Percentiles rank a stretch among this genome's conserved stretches.
These are phyloP conservation scores for Chytridium lagenaria DNA, from an alignment of 371 early-diverging fungal genomes.

Conservation along the genomic window DNA sequence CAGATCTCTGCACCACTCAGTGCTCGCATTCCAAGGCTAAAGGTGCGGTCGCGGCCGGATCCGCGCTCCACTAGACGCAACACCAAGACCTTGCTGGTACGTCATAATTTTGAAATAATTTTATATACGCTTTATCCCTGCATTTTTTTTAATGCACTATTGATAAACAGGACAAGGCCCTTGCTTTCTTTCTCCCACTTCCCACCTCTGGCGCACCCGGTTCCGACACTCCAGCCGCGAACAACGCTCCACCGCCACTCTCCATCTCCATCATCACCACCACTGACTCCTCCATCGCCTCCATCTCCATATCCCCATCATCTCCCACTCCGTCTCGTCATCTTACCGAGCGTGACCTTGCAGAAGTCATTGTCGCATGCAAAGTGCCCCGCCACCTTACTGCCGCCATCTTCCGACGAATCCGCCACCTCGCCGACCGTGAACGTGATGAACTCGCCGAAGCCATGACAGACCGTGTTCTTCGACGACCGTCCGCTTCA, in stretches of 20 bases:
- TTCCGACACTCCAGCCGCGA: not conserved
- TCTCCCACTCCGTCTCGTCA: not conserved
- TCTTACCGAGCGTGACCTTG: constrained; percentile 39
- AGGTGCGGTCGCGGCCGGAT: too few species aligned
- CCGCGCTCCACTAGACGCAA: too few species aligned
- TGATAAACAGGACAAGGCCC: too few species aligned
- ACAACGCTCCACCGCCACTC: not conserved
- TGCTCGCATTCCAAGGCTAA: too few species aligned
- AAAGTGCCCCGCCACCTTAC: constrained; percentile 68
- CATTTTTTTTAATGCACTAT: too few species aligned
- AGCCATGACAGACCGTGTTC: too few species aligned
- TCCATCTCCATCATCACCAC: not conserved
- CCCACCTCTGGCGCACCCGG: not conserved
- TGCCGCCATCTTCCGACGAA: constrained; percentile 64
- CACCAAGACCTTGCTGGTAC: too few species aligned
- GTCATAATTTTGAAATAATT: too few species aligned
- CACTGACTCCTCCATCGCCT: not conserved
- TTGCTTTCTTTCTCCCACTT: not conserved
- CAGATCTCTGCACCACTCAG: too few species aligned
- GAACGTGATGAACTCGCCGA: too few species aligned
- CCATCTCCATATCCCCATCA: not conserved
- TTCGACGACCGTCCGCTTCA: too few species aligned
- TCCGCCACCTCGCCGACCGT: constrained; percentile 17
- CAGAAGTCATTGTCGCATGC: constrained; percentile 60
- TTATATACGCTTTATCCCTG: too few species aligned